phyloP scores from a whole-genome alignment of 305 asterid genomes.

The Fraxinus angustifolia region DNA sequence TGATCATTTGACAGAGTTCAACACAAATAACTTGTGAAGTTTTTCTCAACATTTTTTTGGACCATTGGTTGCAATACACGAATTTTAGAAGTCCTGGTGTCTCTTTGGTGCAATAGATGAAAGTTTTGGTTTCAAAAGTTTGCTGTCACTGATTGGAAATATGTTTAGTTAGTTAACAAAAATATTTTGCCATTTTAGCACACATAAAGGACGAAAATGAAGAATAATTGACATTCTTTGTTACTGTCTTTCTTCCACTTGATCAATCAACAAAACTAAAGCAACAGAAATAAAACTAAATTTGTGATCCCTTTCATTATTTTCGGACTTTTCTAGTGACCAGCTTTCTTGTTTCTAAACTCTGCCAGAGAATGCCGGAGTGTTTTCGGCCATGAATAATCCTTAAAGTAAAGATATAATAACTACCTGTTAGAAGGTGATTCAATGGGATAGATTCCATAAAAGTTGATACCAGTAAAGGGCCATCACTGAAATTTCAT shows the following conservation, averaged over 20 bases:
- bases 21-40: not conserved
- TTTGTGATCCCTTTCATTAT: not conserved
- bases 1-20: not conserved
- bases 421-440: not conserved
- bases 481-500: not conserved
- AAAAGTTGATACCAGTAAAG: not conserved
- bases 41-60: not conserved
- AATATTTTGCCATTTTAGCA: not conserved
- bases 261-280: not conserved
- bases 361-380: not conserved
- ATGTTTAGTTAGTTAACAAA: not conserved
- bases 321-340: not conserved
- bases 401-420: not conserved
- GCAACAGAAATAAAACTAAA: not conserved
- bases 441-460: not conserved
- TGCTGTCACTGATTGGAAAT: not conserved
- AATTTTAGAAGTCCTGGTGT: not conserved
- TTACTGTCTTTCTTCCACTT: not conserved
- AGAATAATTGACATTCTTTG: not conserved
- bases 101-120: not conserved
- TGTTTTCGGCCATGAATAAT: not conserved
- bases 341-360: not conserved
- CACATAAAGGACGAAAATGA: not conserved
- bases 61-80: not conserved
- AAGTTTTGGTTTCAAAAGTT: not conserved